A percentile compares a stretch with the other conserved stretches of the same genome.
phyloP scores from a whole-genome alignment of 2,329 filamentous ascomycete genomes.

The Fusarium buharicum region DNA sequence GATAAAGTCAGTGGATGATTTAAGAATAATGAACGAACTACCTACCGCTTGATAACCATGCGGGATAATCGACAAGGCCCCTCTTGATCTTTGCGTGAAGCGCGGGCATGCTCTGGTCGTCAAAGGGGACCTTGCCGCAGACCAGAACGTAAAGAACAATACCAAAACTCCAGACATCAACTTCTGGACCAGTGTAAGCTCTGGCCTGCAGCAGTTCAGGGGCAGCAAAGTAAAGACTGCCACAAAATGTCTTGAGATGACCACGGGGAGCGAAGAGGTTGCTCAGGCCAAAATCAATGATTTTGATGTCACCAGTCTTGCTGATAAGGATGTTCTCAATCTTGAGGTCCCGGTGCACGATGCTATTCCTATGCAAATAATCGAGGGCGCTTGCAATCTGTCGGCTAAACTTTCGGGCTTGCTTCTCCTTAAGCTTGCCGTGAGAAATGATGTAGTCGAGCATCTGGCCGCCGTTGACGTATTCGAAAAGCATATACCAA shows the following conservation, averaged over 20 bases:
- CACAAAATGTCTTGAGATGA: slow-evolving; percentile 95
- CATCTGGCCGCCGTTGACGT: slow-evolving; percentile 99
- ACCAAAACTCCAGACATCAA: slow-evolving; percentile 98
- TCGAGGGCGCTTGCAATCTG: slow-evolving; percentile 97
- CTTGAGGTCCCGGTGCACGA: slow-evolving; percentile 96
- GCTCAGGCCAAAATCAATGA: slow-evolving; percentile 97
- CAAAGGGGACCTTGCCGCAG: slow-evolving; percentile 97
- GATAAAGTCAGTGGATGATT: slow-evolving; percentile 49
- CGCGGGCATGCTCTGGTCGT: slow-evolving; percentile 99
- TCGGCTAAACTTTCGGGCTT: slow-evolving; percentile 95
- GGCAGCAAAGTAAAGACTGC: slow-evolving; percentile 96
- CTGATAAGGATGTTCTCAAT: slow-evolving; percentile 99
- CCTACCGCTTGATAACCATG: slow-evolving; percentile 89
- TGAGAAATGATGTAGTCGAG: slow-evolving; percentile 99
- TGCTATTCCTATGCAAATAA: slow-evolving; percentile 98
- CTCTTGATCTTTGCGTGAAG: slow-evolving; percentile 99
- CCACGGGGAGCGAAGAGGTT: slow-evolving; percentile 90
- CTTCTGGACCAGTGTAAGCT: slow-evolving; percentile 94
- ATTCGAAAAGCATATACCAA: slow-evolving; percentile 99
- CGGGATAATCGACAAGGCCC: slow-evolving; percentile 93
- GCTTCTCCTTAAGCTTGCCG: slow-evolving; percentile 96
- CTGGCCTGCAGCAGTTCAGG: slow-evolving; percentile 93
- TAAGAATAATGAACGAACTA: neutral
- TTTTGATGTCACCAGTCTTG: slow-evolving; percentile 99
- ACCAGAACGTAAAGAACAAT: slow-evolving; percentile 97